Evolutionary conservation across 805 yeast genomes (phyloP).

Genomic region (Huiozyma sinensis): DNA sequence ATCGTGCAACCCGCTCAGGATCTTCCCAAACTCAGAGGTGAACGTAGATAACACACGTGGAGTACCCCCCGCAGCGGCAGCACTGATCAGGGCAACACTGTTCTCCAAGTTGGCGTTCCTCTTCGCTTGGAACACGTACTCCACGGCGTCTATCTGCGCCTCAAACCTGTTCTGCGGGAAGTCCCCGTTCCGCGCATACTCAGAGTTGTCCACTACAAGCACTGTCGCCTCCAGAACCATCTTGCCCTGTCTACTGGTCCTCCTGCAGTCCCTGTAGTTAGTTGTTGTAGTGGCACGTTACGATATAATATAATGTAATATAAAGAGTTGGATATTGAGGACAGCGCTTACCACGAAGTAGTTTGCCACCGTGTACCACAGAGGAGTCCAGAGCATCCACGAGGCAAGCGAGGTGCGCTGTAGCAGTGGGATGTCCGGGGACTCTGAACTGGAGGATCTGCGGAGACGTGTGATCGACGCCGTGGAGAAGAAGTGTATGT

Average conservation of each 20-base stretch:
- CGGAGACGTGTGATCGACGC: not conserved
- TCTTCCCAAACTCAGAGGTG: conserved; percentile 77
- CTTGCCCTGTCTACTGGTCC: conserved; percentile 2
- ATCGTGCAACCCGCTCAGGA: conserved; percentile 74
- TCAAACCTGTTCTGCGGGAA: conserved; percentile 79
- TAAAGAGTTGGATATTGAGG: not conserved
- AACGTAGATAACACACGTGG: conserved; percentile 84
- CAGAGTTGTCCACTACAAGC: conserved; percentile 91
- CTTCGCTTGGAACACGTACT: conserved; percentile 75
- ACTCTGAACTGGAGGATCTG: not conserved
- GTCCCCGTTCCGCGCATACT: conserved; percentile 92
- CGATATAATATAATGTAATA: too few species aligned
- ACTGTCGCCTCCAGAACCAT: conserved; percentile 97
- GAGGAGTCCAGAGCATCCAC: not conserved
- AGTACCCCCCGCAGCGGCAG: conserved; percentile 58
- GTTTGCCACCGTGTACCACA: not conserved
- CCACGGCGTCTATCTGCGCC: conserved; percentile 87
- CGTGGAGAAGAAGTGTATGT: not conserved
- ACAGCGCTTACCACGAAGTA: not conserved
- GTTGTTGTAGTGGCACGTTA: too few species aligned
- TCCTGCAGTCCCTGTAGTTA: too few species aligned
- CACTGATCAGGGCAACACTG: conserved; percentile 83
- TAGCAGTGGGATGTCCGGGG: not conserved
- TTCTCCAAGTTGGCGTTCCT: conserved; percentile 85
- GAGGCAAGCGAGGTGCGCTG: not conserved